Evolutionary conservation across 129 eudicot genomes (phyloP).

Genomic region (Artemisia annua): DNA sequence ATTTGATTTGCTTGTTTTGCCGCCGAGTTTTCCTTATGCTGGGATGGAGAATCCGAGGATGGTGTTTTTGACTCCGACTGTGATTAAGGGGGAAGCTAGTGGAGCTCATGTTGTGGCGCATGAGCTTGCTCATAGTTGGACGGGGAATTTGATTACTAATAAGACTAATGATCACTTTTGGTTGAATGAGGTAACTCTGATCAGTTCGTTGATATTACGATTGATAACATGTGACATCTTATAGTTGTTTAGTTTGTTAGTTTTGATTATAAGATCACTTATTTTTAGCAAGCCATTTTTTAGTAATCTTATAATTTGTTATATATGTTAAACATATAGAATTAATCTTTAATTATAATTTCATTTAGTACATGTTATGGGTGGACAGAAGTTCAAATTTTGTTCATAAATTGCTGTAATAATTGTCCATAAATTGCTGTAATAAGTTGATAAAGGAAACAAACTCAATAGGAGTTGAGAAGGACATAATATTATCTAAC

Average conservation of each 20-base stretch:
- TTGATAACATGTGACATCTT: too few species aligned
- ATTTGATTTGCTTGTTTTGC: conserved; percentile 91
- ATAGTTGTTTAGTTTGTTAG: too few species aligned
- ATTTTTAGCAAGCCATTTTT: not conserved
- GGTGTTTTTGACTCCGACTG: conserved; percentile 95
- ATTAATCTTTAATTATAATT: too few species aligned
- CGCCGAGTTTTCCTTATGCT: conserved; percentile 95
- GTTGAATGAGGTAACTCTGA: conserved; percentile 82
- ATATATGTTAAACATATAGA: conserved; percentile 4
- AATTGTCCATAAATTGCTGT: not conserved
- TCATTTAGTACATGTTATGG: too few species aligned
- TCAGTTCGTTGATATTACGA: conserved; percentile 3
- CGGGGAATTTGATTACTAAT: conserved; percentile 97
- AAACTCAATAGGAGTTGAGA: not conserved
- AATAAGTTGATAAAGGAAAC: not conserved
- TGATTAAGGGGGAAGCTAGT: conserved; percentile 90
- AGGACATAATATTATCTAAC: not conserved
- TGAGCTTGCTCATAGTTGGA: conserved; percentile 99
- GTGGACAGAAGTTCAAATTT: conserved; percentile 4
- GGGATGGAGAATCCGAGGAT: conserved; percentile 99
- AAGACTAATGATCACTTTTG: conserved; percentile 94
- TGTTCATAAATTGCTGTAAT: not conserved
- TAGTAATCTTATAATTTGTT: conserved; percentile 2
- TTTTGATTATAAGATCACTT: not conserved
- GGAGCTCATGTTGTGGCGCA: conserved; percentile 98